These are phyloP conservation scores for Leccinellum luteum DNA, from an alignment of 768 basidiomycete species.

Conservation along the genomic window DNA sequence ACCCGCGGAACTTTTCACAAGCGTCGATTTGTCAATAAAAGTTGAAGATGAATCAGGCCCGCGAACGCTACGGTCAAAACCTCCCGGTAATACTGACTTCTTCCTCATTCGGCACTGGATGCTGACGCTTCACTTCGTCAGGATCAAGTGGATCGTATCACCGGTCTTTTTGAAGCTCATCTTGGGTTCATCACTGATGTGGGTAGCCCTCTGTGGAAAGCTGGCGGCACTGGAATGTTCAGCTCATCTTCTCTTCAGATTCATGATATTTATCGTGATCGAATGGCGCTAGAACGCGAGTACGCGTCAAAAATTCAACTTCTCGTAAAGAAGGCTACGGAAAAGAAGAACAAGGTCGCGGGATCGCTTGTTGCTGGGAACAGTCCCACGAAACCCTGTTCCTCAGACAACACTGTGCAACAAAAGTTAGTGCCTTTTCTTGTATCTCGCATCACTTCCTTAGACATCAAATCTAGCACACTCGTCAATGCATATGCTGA, in stretches of 20 bases:
- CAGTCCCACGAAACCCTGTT: slow-evolving; percentile 63
- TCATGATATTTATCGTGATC: slow-evolving; percentile 68
- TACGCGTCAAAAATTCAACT: slow-evolving; percentile 70
- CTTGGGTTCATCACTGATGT: slow-evolving; percentile 67
- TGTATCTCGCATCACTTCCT: slow-evolving; percentile 6
- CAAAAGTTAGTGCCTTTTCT: slow-evolving; percentile 47
- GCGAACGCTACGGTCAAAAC: slow-evolving; percentile 44
- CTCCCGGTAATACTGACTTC: slow-evolving; percentile 46
- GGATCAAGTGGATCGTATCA: slow-evolving; percentile 74
- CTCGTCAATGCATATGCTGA: slow-evolving; percentile 68
- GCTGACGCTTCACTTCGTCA: slow-evolving; percentile 26
- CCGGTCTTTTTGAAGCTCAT: slow-evolving; percentile 56
- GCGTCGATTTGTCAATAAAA: not conserved
- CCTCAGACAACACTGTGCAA: slow-evolving; percentile 47
- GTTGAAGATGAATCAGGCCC: slow-evolving; percentile 14
- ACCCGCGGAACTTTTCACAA: not conserved
- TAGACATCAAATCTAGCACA: slow-evolving; percentile 47
- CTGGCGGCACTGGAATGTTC: not conserved
- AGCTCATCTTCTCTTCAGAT: slow-evolving; percentile 43
- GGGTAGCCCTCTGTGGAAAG: slow-evolving; percentile 22
- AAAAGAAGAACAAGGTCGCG: slow-evolving; percentile 65
- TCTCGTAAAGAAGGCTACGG: slow-evolving; percentile 62
- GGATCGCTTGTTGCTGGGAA: slow-evolving; percentile 57
- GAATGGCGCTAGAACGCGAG: slow-evolving; percentile 70
- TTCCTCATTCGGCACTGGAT: not conserved